Conservation (phyloP, 208 protist genomes). For the Wallacemonas sp. region DNA sequence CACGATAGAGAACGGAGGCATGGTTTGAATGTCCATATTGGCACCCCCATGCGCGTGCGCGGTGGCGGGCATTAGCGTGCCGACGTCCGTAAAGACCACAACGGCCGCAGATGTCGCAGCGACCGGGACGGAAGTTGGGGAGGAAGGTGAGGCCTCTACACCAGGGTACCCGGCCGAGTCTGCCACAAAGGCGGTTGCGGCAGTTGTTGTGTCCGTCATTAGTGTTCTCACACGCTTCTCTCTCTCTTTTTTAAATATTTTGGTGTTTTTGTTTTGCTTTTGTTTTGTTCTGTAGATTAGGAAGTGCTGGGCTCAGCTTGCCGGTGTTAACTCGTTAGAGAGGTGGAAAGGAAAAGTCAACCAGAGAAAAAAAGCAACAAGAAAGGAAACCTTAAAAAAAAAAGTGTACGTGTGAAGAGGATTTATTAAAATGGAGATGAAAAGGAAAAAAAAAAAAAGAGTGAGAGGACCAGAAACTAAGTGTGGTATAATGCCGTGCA, state of each 20-base stretch:
- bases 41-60: not conserved
- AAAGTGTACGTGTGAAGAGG: too few relatives aligned
- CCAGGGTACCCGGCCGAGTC: too few relatives aligned
- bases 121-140: not conserved
- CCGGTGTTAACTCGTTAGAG: too few relatives aligned
- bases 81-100: constrained; percentile 5
- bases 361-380: not conserved
- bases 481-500: not conserved
- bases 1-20: constrained; percentile 1
- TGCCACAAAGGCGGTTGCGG: too few relatives aligned
- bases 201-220: too few relatives aligned
- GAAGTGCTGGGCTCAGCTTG: too few relatives aligned
- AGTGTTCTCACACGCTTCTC: too few relatives aligned
- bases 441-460: not conserved
- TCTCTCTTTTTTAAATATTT: too few relatives aligned
- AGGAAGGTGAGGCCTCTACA: too few relatives aligned
- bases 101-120: not conserved
- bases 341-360: not conserved
- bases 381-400: not conserved
- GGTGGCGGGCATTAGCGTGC: constrained; percentile 2
- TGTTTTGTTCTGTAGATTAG: too few relatives aligned
- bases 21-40: constrained; percentile 2
- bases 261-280: not conserved
- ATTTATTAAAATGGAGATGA: not conserved
- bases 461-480: not conserved